Percentiles rank a stretch among this genome's conserved stretches.
These are phyloP conservation scores for Conidiobolus incongruus DNA, from an alignment of 371 early-diverging fungal species.

Conservation along the genomic window DNA sequence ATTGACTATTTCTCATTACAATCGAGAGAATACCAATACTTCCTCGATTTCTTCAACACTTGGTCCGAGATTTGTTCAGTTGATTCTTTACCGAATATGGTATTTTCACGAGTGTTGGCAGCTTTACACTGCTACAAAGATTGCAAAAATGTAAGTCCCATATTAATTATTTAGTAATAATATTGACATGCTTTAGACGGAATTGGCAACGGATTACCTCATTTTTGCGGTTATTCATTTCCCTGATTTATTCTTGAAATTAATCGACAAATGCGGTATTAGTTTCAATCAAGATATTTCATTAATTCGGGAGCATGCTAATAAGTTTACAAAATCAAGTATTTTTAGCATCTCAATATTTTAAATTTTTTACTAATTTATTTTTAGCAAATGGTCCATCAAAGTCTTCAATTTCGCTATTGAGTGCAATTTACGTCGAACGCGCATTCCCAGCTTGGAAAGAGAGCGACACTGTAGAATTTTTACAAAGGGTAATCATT, in stretches of 20 bases:
- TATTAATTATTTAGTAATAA: conserved; percentile 8
- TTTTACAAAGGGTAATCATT: too few species aligned
- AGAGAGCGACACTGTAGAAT: too few species aligned
- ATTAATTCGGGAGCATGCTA: too few species aligned
- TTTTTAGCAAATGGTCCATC: too few species aligned
- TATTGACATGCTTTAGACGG: conserved; percentile 12
- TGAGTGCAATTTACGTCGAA: conserved; percentile 25
- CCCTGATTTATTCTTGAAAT: conserved; percentile 14
- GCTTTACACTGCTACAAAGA: conserved; percentile 46
- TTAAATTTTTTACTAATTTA: too few species aligned
- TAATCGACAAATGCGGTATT: conserved; percentile 16
- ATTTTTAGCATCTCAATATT: too few species aligned
- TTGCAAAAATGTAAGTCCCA: too few species aligned
- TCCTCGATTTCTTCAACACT: conserved; percentile 18
- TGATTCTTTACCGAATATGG: conserved; percentile 33
- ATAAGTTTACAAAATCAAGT: too few species aligned
- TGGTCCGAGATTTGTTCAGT: conserved; percentile 4
- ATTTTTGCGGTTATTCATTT: conserved; percentile 34
- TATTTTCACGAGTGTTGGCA: conserved; percentile 51
- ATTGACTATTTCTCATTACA: conserved; percentile 68
- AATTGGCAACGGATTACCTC: conserved; percentile 25
- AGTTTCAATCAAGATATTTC: conserved; percentile 12
- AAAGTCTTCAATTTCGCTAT: too few species aligned
- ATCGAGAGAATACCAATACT: conserved; percentile 45
- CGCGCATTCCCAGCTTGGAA: conserved; percentile 42